A percentile compares a stretch with the other conserved stretches of the same genome.
Evolutionary conservation across 768 basidiomycete genomes (phyloP).

Genomic region (Gymnopilus dilepis): DNA sequence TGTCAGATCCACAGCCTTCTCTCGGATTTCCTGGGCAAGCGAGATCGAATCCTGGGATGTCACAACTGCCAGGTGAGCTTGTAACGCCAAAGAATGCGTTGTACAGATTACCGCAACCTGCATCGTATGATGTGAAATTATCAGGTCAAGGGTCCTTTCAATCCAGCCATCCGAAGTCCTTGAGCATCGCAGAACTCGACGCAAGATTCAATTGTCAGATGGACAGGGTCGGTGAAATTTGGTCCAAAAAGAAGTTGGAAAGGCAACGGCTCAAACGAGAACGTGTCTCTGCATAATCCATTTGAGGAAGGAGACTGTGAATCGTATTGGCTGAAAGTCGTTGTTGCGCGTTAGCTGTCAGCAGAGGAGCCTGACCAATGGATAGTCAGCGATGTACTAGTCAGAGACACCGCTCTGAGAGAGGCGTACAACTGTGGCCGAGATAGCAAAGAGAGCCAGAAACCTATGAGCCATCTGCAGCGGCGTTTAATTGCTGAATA

Average conservation of each 20-base stretch:
- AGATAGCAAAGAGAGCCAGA: too few relatives aligned
- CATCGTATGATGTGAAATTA: too few relatives aligned
- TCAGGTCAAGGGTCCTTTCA: too few relatives aligned
- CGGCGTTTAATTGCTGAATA: too few relatives aligned
- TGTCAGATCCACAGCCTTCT: not conserved
- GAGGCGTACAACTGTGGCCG: too few relatives aligned
- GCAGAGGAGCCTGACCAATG: too few relatives aligned
- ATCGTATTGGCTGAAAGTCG: too few relatives aligned
- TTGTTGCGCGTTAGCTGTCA: too few relatives aligned
- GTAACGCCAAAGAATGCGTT: slow-evolving; percentile 3
- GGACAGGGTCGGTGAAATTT: not conserved
- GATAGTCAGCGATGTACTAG: too few relatives aligned
- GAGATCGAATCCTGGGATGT: not conserved
- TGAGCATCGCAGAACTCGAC: slow-evolving; percentile 7
- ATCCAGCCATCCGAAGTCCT: slow-evolving; percentile 8
- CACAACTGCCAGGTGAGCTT: not conserved
- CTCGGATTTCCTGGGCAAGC: slow-evolving; percentile 7
- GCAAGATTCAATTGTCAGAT: slow-evolving; percentile 8
- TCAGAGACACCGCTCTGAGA: too few relatives aligned
- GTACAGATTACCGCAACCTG: slow-evolving; percentile 12
- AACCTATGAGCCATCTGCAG: too few relatives aligned
- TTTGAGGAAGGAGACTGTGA: not conserved
- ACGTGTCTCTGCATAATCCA: not conserved
- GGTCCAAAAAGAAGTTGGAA: slow-evolving; percentile 9
- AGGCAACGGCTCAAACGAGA: too few relatives aligned